Evolutionary conservation across 2,329 filamentous ascomycete genomes (phyloP).

Genomic region (Colletotrichum zoysiae): DNA sequence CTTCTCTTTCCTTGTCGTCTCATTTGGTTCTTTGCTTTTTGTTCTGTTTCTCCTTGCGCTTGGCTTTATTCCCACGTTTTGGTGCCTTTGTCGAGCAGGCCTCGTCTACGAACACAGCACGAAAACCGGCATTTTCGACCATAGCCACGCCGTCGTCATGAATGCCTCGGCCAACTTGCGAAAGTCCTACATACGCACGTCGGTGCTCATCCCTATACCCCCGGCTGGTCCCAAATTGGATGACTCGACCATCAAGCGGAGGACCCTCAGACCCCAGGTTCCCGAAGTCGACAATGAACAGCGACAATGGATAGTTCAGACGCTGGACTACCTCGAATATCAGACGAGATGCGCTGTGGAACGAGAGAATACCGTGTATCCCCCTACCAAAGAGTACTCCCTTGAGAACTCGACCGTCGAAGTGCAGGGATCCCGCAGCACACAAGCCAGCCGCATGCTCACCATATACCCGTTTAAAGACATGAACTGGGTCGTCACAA

Average conservation of each 20-base stretch:
- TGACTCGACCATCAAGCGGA: not conserved
- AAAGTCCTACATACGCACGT: slow-evolving; percentile 11
- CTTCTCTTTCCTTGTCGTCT: not conserved
- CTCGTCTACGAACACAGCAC: not conserved
- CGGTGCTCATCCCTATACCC: slow-evolving; percentile 11
- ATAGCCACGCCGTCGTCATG: not conserved
- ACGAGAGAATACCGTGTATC: not conserved
- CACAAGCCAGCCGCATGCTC: slow-evolving; percentile 11
- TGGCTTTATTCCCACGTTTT: not conserved
- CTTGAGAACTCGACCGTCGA: slow-evolving; percentile 7
- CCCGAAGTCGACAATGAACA: not conserved
- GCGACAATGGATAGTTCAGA: slow-evolving; percentile 7
- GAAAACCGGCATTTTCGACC: too few species aligned
- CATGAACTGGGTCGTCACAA: slow-evolving; percentile 24
- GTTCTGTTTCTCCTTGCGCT: not conserved
- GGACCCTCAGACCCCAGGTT: not conserved
- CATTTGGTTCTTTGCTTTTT: not conserved
- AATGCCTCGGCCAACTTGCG: slow-evolving; percentile 23
- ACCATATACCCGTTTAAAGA: slow-evolving; percentile 21
- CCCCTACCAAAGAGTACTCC: slow-evolving; percentile 14
- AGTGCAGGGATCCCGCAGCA: not conserved
- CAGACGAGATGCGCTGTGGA: slow-evolving; percentile 10
- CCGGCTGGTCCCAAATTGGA: not conserved
- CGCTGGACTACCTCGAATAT: slow-evolving; percentile 15
- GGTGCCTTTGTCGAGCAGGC: not conserved